Evolutionary conservation across 495 filamentous ascomycete genomes (phyloP).

Genomic region (Schizothecium vesticola): DNA sequence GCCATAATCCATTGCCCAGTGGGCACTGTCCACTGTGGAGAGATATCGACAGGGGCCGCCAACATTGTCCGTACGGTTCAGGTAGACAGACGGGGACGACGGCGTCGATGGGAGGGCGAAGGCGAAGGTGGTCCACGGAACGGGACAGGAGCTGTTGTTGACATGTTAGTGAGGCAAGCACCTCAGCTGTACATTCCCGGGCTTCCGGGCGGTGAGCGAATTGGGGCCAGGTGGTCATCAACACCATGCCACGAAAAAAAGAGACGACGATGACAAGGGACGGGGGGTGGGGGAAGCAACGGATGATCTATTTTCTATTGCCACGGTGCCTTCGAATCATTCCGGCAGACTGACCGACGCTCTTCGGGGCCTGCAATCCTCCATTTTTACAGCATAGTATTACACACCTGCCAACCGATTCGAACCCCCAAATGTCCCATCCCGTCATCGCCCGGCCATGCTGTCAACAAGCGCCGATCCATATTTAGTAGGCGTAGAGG

Average conservation of each 20-base stretch:
- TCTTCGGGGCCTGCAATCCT: background rate
- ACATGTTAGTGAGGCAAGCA: background rate
- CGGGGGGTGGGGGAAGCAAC: background rate
- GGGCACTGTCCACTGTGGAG: background rate
- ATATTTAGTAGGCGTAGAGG: slow-evolving; percentile 34
- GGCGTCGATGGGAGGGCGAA: background rate
- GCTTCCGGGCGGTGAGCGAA: background rate
- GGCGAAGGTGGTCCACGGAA: background rate
- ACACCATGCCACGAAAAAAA: background rate
- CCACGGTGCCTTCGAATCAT: background rate
- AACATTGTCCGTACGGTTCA: background rate
- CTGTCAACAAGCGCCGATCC: background rate
- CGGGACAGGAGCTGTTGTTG: background rate
- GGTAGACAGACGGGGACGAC: background rate
- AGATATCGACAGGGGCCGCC: background rate
- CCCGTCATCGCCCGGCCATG: background rate
- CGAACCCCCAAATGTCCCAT: background rate
- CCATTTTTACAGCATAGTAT: background rate
- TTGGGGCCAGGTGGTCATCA: background rate
- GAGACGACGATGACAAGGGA: background rate
- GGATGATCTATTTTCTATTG: background rate
- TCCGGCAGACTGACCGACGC: background rate
- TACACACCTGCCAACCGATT: slow-evolving; percentile 1
- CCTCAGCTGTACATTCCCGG: background rate
- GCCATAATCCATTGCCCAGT: background rate